These are phyloP conservation scores for Microthyrium microscopicum DNA, from an alignment of 2,329 filamentous ascomycete species.

Conservation along the genomic window DNA sequence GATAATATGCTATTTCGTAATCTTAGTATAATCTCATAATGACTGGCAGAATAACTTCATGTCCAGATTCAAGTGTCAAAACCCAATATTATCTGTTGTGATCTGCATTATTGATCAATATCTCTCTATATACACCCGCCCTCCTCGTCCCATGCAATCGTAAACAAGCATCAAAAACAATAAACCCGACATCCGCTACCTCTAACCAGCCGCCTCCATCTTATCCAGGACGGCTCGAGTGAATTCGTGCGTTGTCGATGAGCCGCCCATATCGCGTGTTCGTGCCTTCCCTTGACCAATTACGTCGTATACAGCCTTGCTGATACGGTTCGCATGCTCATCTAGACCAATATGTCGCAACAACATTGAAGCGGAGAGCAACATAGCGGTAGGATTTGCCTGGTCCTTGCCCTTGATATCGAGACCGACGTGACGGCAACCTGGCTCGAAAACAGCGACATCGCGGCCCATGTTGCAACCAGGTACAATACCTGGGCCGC, in stretches of 20 bases:
- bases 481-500: slow-evolving; percentile 89
- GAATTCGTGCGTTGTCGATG: slow-evolving; percentile 82
- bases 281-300: slow-evolving; percentile 81
- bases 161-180: too few species aligned
- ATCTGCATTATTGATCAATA: too few species aligned
- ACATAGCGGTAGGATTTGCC: slow-evolving; percentile 91
- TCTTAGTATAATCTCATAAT: too few species aligned
- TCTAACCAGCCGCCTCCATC: slow-evolving; percentile 83
- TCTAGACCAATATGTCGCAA: slow-evolving; percentile 93
- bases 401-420: slow-evolving; percentile 99
- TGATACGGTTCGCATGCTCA: slow-evolving; percentile 96
- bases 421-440: slow-evolving; percentile 96
- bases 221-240: slow-evolving; percentile 85
- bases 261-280: slow-evolving; percentile 92
- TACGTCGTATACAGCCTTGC: slow-evolving; percentile 64
- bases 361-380: slow-evolving; percentile 93
- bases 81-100: too few species aligned
- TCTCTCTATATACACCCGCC: too few species aligned
- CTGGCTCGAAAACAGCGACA: slow-evolving; percentile 95
- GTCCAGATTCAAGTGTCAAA: too few species aligned
- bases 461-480: slow-evolving; percentile 99
- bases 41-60: too few species aligned
- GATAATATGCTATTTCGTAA: too few species aligned
- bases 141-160: too few species aligned
- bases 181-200: too few species aligned